phyloP scores from a whole-genome alignment of 768 basidiomycete genomes.

The Pisolithus sp. region DNA sequence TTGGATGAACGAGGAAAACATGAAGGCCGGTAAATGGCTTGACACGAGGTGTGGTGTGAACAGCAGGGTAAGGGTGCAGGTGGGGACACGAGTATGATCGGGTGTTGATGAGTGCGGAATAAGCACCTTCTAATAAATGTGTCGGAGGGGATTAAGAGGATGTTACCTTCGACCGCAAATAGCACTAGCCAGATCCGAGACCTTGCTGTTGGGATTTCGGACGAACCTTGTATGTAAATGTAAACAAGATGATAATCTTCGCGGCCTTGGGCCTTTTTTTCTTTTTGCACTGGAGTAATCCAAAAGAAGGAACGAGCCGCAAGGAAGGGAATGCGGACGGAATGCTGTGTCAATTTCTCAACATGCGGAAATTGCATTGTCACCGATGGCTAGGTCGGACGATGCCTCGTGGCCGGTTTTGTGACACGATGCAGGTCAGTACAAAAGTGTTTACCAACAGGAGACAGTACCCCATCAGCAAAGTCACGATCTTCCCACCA shows the following conservation, averaged over 20 bases:
- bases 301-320: constrained; percentile 16
- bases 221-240: constrained; percentile 15
- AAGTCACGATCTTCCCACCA: constrained; percentile 15
- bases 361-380: constrained; percentile 29
- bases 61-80: constrained; percentile 33
- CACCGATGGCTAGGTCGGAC: constrained; percentile 4
- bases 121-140: constrained; percentile 26
- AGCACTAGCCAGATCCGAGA: constrained; percentile 17
- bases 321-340: constrained; percentile 8
- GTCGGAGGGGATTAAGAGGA: constrained; percentile 23
- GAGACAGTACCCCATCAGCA: constrained; percentile 1
- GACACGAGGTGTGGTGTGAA: constrained; percentile 43
- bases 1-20: constrained; percentile 42
- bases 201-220: constrained; percentile 12
- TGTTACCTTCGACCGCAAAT: constrained; percentile 15
- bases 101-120: constrained; percentile 22
- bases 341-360: constrained; percentile 16
- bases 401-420: constrained; percentile 16
- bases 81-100: constrained; percentile 27
- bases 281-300: constrained; percentile 1
- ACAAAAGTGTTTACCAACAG: constrained; percentile 11
- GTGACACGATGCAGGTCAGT: constrained; percentile 11
- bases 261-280: constrained; percentile 16
- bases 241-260: constrained; percentile 18
- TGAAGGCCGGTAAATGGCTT: constrained; percentile 35